Base-by-base conservation (phyloP, 768 basidiomycete species). In the Lyophyllum atratum region DNA sequence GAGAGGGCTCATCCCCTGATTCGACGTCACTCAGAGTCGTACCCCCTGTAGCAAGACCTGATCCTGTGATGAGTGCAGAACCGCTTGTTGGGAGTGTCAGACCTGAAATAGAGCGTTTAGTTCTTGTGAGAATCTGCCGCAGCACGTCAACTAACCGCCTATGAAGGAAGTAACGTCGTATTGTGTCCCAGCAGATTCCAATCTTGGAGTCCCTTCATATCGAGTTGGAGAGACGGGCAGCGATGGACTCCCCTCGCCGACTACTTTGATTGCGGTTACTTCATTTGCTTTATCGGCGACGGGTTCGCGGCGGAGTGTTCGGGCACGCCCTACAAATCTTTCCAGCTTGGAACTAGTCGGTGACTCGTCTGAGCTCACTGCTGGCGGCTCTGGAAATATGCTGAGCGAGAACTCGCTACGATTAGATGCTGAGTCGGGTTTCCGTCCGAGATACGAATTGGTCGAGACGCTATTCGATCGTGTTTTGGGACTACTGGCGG, bases 131-230 rank as follows among this genome's bases (percentile, higher is more conserved):
- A 21, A 44, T 34, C 45, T 28, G 42, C 25, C 17, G 12, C 39
- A 40, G 43, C 52, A 42, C 39, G 47, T 42, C 50, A 8, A 63
- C 72, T 67, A 52, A 81, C 80, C 72, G 54, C 74, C 84, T 60
- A 90, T 87, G 65, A 90, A 90, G 1, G 89, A 90, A 15, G 88
- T 90, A 19, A 90, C 86, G 56, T 90, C 88, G 63, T 84, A 89
- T 56, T 80, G 83, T 0, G 80, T 85, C 14, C 74, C 83, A 11
- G 65, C 70, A n/a, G 84, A 82, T 43, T 74, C 71, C 39, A 47
- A 70, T 65, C 54, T 72, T 68, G 21, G 60, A 52, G 42, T 55
- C 15, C 46, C 56, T 39, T 55, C 58, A 46, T 49, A 45, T 40
- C 59, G 60, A 37, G 61, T 59, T 10, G 62, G 58, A n/a, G 60